A percentile compares a stretch with the other conserved stretches of the same genome.
phyloP scores from a whole-genome alignment of 306 rosid species.

The Prunus kanzakura region DNA sequence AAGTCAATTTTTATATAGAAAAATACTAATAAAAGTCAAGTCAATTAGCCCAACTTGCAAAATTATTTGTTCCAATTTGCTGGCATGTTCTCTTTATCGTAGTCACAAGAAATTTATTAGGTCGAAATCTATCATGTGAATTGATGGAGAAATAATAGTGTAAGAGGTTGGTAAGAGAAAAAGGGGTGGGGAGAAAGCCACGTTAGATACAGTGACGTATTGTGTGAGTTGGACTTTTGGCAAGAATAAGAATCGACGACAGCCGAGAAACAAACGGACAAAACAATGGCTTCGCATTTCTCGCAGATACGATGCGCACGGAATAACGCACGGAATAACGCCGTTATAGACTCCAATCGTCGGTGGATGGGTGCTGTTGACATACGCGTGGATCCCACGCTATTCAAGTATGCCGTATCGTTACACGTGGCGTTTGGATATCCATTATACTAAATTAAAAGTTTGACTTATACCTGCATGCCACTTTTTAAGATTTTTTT shows the following conservation, averaged over 20 bases:
- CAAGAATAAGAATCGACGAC: not conserved
- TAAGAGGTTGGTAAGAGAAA: not conserved
- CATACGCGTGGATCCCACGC: not conserved
- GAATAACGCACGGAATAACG: not conserved
- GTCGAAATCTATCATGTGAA: not conserved
- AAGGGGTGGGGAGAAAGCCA: constrained; percentile 29
- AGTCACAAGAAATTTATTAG: not conserved
- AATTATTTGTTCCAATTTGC: not conserved
- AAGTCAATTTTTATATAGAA: no score
- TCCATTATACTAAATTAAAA: not conserved
- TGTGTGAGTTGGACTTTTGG: constrained; percentile 8
- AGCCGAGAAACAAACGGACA: not conserved
- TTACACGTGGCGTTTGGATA: not conserved
- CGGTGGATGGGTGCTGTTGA: not conserved
- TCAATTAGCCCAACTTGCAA: not conserved
- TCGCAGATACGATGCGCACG: not conserved
- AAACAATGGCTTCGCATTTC: not conserved
- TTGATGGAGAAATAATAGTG: not conserved
- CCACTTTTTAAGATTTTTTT: not conserved
- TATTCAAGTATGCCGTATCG: no score
- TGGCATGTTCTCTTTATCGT: no score
- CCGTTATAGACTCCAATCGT: not conserved
- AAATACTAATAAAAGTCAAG: not conserved
- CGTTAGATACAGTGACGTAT: constrained; percentile 19
- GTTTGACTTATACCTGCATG: not conserved